phyloP scores from a whole-genome alignment of 176 grass and related monocot species.

The Oryza glaberrima region DNA sequence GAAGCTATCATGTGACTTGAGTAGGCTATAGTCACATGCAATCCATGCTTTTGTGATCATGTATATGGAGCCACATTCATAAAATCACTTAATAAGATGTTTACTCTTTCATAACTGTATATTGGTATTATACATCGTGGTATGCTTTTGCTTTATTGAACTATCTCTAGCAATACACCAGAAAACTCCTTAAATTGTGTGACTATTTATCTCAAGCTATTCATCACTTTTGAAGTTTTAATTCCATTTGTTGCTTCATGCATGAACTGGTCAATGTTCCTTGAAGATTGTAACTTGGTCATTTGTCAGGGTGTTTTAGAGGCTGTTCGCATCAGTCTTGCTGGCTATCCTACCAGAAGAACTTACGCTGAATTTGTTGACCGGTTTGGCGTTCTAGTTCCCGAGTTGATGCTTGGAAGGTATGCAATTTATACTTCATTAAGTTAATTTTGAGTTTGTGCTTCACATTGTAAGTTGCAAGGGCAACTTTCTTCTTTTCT shows the following conservation, averaged over 20 bases:
- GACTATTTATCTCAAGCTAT: not conserved
- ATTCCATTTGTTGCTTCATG: slow-evolving; percentile 21
- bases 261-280: slow-evolving; percentile 12
- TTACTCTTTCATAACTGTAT: not conserved
- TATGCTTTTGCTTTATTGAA: slow-evolving; percentile 10
- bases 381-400: slow-evolving; percentile 89
- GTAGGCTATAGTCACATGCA: not conserved
- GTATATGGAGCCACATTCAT: slow-evolving; percentile 19
- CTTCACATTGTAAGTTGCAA: slow-evolving; percentile 36
- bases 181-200: slow-evolving; percentile 5
- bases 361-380: slow-evolving; percentile 97
- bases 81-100: not conserved
- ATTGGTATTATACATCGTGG: slow-evolving; percentile 13
- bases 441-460: slow-evolving; percentile 29
- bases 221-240: slow-evolving; percentile 34
- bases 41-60: not conserved
- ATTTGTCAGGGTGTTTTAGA: slow-evolving; percentile 88
- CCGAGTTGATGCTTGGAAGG: slow-evolving; percentile 76
- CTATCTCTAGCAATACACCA: slow-evolving; percentile 32
- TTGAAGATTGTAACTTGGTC: slow-evolving; percentile 42
- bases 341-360: slow-evolving; percentile 96
- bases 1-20: slow-evolving; percentile 20
- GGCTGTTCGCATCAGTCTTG: slow-evolving; percentile 98
- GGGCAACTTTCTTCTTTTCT: not conserved
- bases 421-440: slow-evolving; percentile 39